Evolutionary conservation across 371 early-diverging fungal species (phyloP).

Genomic region (Actinomortierella wolfii): DNA sequence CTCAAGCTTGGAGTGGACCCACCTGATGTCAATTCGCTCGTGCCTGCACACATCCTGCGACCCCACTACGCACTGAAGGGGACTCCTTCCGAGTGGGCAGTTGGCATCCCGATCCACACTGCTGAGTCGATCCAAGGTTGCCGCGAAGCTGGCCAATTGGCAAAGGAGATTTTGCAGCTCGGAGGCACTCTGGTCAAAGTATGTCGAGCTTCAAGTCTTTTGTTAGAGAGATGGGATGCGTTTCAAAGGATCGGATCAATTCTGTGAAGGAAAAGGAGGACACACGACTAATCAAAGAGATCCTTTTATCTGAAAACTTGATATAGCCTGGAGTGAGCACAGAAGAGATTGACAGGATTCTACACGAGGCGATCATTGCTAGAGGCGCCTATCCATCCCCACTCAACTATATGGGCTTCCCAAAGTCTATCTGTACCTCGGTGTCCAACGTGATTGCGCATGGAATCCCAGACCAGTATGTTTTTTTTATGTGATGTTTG

Average conservation of each 20-base stretch:
- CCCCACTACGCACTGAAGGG: slow-evolving; percentile 82
- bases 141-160: slow-evolving; percentile 70
- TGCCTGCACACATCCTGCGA: slow-evolving; percentile 67
- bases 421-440: slow-evolving; percentile 82
- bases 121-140: slow-evolving; percentile 65
- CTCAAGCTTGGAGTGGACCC: slow-evolving; percentile 27
- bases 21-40: slow-evolving; percentile 40
- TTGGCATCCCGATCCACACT: slow-evolving; percentile 49
- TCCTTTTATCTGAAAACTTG: too few species aligned
- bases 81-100: slow-evolving; percentile 61
- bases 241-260: neutral
- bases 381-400: slow-evolving; percentile 87
- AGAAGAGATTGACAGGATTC: slow-evolving; percentile 69
- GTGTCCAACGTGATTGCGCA: slow-evolving; percentile 92
- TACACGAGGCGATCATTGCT: slow-evolving; percentile 73
- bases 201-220: neutral
- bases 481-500: too few species aligned
- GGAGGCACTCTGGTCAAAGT: slow-evolving; percentile 55
- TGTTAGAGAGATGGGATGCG: neutral
- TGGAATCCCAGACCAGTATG: slow-evolving; percentile 86
- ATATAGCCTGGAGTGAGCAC: slow-evolving; percentile 71
- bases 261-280: too few species aligned
- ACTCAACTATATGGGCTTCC: slow-evolving; percentile 83
- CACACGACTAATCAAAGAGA: too few species aligned
- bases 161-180: slow-evolving; percentile 61